phyloP scores from a whole-genome alignment of 1,139 yeast genomes.

The Nadsonia starkeyi-henricii region DNA sequence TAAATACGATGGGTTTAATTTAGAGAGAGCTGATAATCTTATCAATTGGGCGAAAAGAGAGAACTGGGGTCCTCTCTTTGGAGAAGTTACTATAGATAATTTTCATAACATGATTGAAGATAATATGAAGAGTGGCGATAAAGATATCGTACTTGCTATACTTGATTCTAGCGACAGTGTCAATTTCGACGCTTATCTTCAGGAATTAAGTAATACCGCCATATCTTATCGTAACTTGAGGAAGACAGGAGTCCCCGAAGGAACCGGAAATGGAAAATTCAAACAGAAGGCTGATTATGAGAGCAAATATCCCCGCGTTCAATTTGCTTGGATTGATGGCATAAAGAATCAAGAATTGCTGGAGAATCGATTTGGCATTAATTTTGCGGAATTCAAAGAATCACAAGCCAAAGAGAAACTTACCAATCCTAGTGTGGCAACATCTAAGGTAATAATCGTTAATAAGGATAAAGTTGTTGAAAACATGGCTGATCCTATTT shows the following conservation, averaged over 20 bases:
- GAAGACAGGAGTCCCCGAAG: too few species aligned
- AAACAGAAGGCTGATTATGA: too few species aligned
- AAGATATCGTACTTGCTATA: not conserved
- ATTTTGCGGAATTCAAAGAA: not conserved
- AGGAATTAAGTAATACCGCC: too few species aligned
- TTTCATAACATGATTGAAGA: not conserved
- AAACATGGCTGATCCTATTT: not conserved
- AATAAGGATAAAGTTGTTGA: not conserved
- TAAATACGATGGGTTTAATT: not conserved
- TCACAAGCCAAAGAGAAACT: not conserved
- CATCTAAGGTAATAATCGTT: not conserved
- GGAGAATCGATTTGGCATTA: not conserved
- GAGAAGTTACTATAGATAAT: not conserved
- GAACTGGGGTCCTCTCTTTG: not conserved
- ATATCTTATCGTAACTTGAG: too few species aligned
- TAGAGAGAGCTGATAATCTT: not conserved
- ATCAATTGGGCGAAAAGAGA: not conserved
- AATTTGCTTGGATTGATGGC: not conserved
- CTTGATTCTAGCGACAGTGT: not conserved
- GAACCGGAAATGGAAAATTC: too few species aligned
- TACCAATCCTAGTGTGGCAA: not conserved
- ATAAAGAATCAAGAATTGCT: not conserved
- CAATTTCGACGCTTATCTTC: too few species aligned
- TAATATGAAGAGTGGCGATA: not conserved
- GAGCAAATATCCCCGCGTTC: not conserved